Percentiles rank a stretch among this genome's conserved stretches.
Conservation (phyloP, 1,284 basidiomycete species). For the Trametes pubescens region DNA sequence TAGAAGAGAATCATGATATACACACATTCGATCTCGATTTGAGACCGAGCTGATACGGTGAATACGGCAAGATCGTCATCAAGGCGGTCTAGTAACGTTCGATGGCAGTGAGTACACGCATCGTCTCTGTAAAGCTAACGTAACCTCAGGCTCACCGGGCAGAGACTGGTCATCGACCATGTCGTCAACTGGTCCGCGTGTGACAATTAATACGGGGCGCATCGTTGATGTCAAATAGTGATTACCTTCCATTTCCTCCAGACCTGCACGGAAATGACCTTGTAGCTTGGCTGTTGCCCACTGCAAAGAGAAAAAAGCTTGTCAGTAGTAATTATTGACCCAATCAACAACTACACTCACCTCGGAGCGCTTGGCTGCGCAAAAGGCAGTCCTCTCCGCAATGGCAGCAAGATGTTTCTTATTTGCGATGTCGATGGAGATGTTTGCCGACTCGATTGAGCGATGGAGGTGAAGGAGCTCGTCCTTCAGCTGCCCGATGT, state of each 20-base stretch:
- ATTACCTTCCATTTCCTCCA: slow-evolving; percentile 7
- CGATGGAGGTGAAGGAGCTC: neutral
- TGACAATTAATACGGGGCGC: neutral
- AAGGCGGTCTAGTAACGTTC: neutral
- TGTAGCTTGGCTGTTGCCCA: neutral
- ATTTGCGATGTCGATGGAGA: neutral
- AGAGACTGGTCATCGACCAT: neutral
- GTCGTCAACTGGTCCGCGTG: neutral
- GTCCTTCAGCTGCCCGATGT: too few relatives aligned
- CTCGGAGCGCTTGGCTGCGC: neutral
- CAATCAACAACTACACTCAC: neutral
- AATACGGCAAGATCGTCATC: slow-evolving; percentile 4
- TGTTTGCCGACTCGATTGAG: neutral
- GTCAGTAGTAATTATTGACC: neutral
- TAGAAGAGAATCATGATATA: neutral
- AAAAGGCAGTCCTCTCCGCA: neutral
- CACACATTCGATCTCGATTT: neutral
- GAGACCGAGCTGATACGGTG: slow-evolving; percentile 2
- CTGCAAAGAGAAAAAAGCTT: neutral
- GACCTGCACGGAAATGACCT: neutral
- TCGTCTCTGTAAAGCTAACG: too few relatives aligned
- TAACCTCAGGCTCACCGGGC: neutral
- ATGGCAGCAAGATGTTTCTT: neutral
- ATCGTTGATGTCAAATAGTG: neutral
- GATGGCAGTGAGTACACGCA: neutral